A percentile compares a stretch with the other conserved stretches of the same genome.
phyloP scores from a whole-genome alignment of 768 basidiomycete genomes.

The Lentinus tigrinus region DNA sequence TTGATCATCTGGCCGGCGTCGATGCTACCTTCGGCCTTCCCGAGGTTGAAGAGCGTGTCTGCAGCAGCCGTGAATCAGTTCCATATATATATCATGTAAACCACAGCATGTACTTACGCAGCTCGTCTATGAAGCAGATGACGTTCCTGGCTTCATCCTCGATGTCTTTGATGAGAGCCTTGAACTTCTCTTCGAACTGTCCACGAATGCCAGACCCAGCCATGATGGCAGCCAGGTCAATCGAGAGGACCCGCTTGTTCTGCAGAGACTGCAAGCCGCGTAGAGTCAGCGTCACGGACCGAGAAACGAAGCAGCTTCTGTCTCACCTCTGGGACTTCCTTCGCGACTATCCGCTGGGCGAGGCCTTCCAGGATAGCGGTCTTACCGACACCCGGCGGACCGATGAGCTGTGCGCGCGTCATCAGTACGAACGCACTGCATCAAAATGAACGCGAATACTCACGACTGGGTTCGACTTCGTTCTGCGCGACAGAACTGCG shows the following conservation, averaged over 20 bases:
- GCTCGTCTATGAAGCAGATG: slow-evolving; percentile 94
- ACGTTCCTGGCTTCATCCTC: slow-evolving; percentile 81
- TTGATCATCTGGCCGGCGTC: slow-evolving; percentile 95
- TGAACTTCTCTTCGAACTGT: slow-evolving; percentile 93
- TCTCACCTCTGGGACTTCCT: slow-evolving; percentile 86
- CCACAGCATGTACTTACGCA: slow-evolving; percentile 56
- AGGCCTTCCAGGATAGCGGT: slow-evolving; percentile 91
- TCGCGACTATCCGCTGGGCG: slow-evolving; percentile 81
- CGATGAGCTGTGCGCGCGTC: slow-evolving; percentile 57
- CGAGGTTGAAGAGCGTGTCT: slow-evolving; percentile 85
- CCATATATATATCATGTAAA: too few relatives aligned
- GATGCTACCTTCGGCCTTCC: slow-evolving; percentile 88
- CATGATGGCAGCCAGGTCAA: slow-evolving; percentile 81
- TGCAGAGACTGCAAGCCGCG: slow-evolving; percentile 62
- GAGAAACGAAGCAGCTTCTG: background rate
- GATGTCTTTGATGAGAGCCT: slow-evolving; percentile 85
- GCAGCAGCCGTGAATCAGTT: background rate
- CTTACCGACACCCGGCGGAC: slow-evolving; percentile 89
- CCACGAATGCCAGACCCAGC: slow-evolving; percentile 91
- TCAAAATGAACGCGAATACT: slow-evolving; percentile 23
- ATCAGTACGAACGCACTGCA: background rate
- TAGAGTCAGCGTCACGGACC: background rate
- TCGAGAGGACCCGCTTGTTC: slow-evolving; percentile 81
- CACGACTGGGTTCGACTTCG: slow-evolving; percentile 91
- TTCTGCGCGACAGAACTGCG: slow-evolving; percentile 78